Evolutionary conservation across 106 monocot species (phyloP), one percentile per base, ranked within the genome.

Genomic region (Vanilla planifolia): DNA sequence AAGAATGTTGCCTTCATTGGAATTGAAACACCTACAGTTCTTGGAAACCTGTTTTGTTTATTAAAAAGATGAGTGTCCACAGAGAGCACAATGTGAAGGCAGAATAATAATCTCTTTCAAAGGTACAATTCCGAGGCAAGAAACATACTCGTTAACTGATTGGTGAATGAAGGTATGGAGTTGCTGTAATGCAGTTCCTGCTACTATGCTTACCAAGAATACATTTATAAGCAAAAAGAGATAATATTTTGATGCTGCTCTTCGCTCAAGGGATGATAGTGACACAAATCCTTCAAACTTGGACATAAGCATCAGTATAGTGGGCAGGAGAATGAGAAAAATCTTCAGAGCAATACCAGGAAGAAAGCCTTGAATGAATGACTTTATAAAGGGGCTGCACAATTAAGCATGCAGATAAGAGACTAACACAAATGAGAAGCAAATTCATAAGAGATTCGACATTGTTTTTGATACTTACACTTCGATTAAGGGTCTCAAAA

Each of bases 1-100:
- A 89, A 89, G 59, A 89, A 89, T 68, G 89, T 77, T 34, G 83
- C 89, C 74, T 83, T 89, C 83, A 84, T 74, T 47, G 89, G 89
- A 65, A 89, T 84, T 8, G 89, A 59, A 43, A 64, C 48, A 29
- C 89, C 89, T 23, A 89, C 78, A 40, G 80, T 89, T 43, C 32
- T 69, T 32, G 89, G 89, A 40, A 84, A 74, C 46, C 88, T 88
- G 82, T 41, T 73, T 19, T n/a, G 11, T 47, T 6, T 43, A 44
- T 24, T 37, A 61, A 29, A 27, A 24, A 26, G n/a, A n/a, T n/a
- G n/a, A n/a, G n/a, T n/a, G n/a, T n/a, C n/a, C n/a, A n/a, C n/a
- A 50, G 8, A 8, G 20, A 50, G 22, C 9, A 50, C 22, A 50
- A 50, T 24, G 50, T 8, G 6, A 7, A 8, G 20, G 4, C 7